Percentiles rank a stretch among this genome's conserved stretches.
These are phyloP conservation scores for Alternaria hordeiaustralica DNA, from an alignment of 2,329 filamentous ascomycete genomes.

Conservation along the genomic window DNA sequence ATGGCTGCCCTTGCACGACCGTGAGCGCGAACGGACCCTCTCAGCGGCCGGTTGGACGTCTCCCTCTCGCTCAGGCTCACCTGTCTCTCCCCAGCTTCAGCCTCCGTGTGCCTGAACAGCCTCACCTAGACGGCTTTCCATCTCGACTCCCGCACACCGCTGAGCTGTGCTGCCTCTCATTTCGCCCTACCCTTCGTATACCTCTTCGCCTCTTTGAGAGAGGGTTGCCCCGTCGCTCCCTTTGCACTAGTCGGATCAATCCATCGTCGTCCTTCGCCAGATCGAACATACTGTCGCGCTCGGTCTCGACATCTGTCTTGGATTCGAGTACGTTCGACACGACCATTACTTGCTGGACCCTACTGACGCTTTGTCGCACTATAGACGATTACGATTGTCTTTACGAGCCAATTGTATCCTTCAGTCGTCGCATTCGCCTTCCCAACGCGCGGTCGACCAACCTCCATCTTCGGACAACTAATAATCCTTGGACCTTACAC, in stretches of 20 bases:
- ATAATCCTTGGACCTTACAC: conserved; percentile 5
- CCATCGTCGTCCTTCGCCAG: conserved; percentile 17
- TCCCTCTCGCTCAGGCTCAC: conserved; percentile 33
- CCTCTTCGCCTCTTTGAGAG: conserved; percentile 46
- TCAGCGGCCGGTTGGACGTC: conserved; percentile 25
- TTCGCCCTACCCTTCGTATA: conserved; percentile 25
- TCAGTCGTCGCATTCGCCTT: conserved; percentile 3
- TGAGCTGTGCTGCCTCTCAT: conserved; percentile 47
- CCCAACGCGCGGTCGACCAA: background rate
- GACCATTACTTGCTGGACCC: conserved; percentile 17
- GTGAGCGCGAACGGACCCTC: conserved; percentile 27
- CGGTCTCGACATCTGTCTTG: conserved; percentile 21
- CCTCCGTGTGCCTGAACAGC: conserved; percentile 39
- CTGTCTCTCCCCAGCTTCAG: conserved; percentile 37
- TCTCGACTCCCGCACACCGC: conserved; percentile 36
- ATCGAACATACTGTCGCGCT: conserved; percentile 21
- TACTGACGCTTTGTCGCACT: conserved; percentile 24
- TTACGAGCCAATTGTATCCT: background rate
- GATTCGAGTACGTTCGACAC: conserved; percentile 28
- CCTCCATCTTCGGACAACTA: background rate
- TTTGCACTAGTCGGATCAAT: conserved; percentile 21
- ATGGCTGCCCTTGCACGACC: conserved; percentile 33
- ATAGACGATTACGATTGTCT: conserved; percentile 15
- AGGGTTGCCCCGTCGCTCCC: conserved; percentile 33
- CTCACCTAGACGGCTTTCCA: conserved; percentile 28